These are phyloP conservation scores for Trypanosoma conorhini DNA, from an alignment of 208 protist genomes.

Conservation along the genomic window DNA sequence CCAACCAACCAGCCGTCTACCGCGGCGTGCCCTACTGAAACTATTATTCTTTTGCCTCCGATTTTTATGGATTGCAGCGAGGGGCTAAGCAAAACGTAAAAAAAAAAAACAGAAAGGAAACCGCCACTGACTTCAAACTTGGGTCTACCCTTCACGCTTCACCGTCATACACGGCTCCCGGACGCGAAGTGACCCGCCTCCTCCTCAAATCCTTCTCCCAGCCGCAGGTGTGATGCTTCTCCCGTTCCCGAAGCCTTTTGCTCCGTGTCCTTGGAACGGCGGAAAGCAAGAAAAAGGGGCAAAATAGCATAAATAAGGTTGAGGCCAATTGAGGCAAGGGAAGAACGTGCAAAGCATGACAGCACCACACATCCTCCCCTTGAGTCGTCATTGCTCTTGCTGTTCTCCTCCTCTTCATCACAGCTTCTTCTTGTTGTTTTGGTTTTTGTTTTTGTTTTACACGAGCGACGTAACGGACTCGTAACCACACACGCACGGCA, in stretches of 20 bases:
- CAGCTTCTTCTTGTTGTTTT: background rate
- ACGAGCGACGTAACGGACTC: background rate
- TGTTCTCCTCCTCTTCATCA: background rate
- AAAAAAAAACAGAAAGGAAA: conserved; percentile 17
- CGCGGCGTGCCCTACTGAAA: background rate
- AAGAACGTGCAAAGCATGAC: background rate
- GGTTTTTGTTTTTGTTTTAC: conserved; percentile 4
- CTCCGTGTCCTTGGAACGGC: background rate
- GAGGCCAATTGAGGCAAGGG: background rate
- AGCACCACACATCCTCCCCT: background rate
- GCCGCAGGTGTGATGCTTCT: background rate
- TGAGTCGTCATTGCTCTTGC: background rate
- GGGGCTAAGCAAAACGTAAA: background rate
- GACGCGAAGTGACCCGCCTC: background rate
- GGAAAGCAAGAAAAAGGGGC: background rate
- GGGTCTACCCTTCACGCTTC: background rate
- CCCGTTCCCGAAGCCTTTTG: background rate
- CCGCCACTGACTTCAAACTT: background rate
- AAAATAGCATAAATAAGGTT: background rate
- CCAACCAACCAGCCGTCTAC: background rate
- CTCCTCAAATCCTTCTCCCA: background rate
- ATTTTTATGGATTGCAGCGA: background rate
- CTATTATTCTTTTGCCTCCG: background rate
- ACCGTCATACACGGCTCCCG: background rate
- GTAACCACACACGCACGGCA: background rate